Conservation (phyloP, 805 yeast species). For the Candida khao-thaluensis region DNA sequence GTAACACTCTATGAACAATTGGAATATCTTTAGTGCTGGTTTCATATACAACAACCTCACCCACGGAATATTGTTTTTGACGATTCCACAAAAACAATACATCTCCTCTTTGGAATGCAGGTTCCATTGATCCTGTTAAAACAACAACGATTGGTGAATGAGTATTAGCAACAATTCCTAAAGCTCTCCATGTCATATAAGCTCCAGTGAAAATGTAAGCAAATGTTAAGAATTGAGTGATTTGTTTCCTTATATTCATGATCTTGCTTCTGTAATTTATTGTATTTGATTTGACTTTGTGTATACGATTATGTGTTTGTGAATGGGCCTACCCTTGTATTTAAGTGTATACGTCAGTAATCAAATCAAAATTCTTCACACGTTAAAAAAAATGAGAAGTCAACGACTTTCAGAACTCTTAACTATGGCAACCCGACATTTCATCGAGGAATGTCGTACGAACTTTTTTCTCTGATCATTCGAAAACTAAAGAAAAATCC, state of each 20-base stretch:
- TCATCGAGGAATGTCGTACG: background rate
- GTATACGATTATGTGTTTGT: no score
- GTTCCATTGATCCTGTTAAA: conserved; percentile 98
- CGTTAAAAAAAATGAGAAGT: background rate
- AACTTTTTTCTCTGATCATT: background rate
- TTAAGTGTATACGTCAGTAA: no score
- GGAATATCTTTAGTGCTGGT: conserved; percentile 78
- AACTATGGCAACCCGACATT: background rate
- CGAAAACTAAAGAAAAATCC: background rate
- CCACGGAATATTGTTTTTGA: conserved; percentile 62
- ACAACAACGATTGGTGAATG: conserved; percentile 96
- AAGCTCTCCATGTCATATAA: conserved; percentile 85
- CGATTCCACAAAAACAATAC: conserved; percentile 90
- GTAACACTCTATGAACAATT: conserved; percentile 92
- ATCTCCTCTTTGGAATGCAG: conserved; percentile 98
- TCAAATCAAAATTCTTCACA: no score
- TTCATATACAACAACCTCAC: conserved; percentile 93
- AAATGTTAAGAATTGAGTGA: conserved; percentile 66
- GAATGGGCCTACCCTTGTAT: no score
- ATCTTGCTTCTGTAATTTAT: no score
- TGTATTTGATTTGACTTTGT: no score
- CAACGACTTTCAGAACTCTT: background rate
- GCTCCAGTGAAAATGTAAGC: conserved; percentile 85
- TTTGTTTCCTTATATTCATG: conserved; percentile 63
- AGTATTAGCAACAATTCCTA: conserved; percentile 73